These are phyloP conservation scores for Chaetomiaceae sp. DNA, from an alignment of 2,329 filamentous ascomycete genomes.

Conservation along the genomic window DNA sequence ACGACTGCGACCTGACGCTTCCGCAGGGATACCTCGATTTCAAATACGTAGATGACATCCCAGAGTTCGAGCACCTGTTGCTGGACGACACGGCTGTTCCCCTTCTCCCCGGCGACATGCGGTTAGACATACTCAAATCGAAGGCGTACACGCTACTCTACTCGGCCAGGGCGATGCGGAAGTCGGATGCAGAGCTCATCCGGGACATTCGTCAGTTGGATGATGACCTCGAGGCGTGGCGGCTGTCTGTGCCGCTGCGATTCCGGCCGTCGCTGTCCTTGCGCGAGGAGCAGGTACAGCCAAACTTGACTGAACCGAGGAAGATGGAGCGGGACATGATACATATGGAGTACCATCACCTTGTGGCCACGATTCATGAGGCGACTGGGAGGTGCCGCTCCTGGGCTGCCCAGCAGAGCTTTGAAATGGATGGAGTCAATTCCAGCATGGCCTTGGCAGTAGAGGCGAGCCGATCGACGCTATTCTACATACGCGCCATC, in stretches of 20 bases:
- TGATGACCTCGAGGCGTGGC: constrained; percentile 53
- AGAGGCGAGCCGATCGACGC: constrained; percentile 52
- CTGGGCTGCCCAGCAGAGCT: constrained; percentile 31
- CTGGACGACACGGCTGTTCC: constrained; percentile 29
- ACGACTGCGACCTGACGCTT: constrained; percentile 50
- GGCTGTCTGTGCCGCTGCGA: constrained; percentile 42
- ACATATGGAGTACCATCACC: constrained; percentile 52
- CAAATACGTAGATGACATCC: constrained; percentile 24
- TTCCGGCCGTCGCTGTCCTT: constrained; percentile 47
- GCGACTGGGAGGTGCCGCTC: constrained; percentile 49
- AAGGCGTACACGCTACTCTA: constrained; percentile 47
- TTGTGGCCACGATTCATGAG: constrained; percentile 52
- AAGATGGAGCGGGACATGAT: constrained; percentile 45
- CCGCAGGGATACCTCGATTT: constrained; percentile 39
- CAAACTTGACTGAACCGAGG: background rate
- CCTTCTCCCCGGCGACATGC: constrained; percentile 45
- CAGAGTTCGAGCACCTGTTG: constrained; percentile 7
- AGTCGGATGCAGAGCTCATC: constrained; percentile 51
- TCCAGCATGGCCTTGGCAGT: constrained; percentile 51
- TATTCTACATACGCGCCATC: constrained; percentile 44
- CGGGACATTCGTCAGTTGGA: constrained; percentile 53
- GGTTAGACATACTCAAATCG: constrained; percentile 49
- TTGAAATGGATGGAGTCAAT: constrained; percentile 42
- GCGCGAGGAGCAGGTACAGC: constrained; percentile 10
- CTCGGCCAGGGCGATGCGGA: constrained; percentile 43